Percentiles rank a stretch among this genome's conserved stretches.
Evolutionary conservation across 805 yeast species (phyloP).

Genomic region (Hemisphaericaspora nanyangensis): DNA sequence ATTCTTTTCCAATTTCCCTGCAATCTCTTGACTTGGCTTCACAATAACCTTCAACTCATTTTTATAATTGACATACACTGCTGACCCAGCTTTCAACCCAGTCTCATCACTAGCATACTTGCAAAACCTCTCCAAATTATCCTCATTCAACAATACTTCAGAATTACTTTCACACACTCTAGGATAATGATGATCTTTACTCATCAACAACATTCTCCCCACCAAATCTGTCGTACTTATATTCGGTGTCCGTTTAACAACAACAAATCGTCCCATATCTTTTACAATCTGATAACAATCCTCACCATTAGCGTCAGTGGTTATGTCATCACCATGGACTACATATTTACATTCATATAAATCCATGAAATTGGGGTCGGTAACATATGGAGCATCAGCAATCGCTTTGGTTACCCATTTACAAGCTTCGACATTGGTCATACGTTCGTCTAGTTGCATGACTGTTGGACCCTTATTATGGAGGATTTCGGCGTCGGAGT

Average conservation of each 20-base stretch:
- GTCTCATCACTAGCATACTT: conserved; percentile 61
- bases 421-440: conserved; percentile 83
- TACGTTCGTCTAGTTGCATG: conserved; percentile 77
- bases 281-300: conserved; percentile 88
- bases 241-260: conserved; percentile 92
- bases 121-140: conserved; percentile 39
- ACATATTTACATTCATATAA: conserved; percentile 75
- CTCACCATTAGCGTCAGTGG: conserved; percentile 92
- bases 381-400: conserved; percentile 87
- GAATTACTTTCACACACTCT: conserved; percentile 10
- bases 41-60: conserved; percentile 28
- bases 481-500: conserved; percentile 82
- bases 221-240: conserved; percentile 94
- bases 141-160: conserved; percentile 24
- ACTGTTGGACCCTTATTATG: conserved; percentile 91
- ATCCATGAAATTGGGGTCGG: conserved; percentile 79
- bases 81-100: conserved; percentile 57
- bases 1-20: conserved; percentile 10
- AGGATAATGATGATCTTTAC: conserved; percentile 54
- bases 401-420: conserved; percentile 80
- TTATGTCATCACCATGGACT: conserved; percentile 98
- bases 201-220: conserved; percentile 71
- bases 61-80: conserved; percentile 44
- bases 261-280: conserved; percentile 77
- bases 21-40: conserved; percentile 22